phyloP scores from a whole-genome alignment of 805 yeast species.

The Candida suzukii region DNA sequence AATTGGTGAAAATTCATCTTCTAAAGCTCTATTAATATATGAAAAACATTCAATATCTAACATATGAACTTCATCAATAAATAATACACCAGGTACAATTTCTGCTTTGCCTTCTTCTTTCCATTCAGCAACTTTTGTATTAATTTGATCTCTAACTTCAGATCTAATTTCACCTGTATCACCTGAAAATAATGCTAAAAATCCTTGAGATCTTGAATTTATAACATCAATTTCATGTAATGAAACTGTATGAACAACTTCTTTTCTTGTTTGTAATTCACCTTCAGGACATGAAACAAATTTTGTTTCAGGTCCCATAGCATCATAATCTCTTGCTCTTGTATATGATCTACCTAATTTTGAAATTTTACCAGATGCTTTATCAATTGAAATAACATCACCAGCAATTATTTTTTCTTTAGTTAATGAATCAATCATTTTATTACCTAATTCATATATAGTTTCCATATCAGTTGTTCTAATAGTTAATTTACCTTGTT shows the following conservation, averaged over 20 bases:
- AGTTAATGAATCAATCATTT: constrained; percentile 90
- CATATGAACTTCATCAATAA: constrained; percentile 98
- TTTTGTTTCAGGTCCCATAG: constrained; percentile 97
- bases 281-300: constrained; percentile 99
- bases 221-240: constrained; percentile 96
- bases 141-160: constrained; percentile 94
- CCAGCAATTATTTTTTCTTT: constrained; percentile 96
- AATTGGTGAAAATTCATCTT: constrained; percentile 94
- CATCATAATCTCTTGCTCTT: constrained; percentile 95
- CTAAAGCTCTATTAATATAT: constrained; percentile 90
- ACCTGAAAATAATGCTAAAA: constrained; percentile 89
- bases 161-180: constrained; percentile 97
- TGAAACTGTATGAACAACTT: constrained; percentile 96
- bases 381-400: constrained; percentile 92
- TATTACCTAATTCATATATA: constrained; percentile 87
- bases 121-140: constrained; percentile 96
- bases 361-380: constrained; percentile 89
- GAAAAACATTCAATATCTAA: constrained; percentile 96
- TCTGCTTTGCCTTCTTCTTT: constrained; percentile 98
- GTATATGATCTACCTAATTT: constrained; percentile 95
- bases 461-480: constrained; percentile 99
- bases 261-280: constrained; percentile 91
- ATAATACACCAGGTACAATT: constrained; percentile 94
- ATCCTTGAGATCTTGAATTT: constrained; percentile 96
- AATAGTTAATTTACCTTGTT: constrained; percentile 95